These are phyloP conservation scores for Jackrogersella multiformis DNA, from an alignment of 495 filamentous ascomycete species.

Conservation along the genomic window DNA sequence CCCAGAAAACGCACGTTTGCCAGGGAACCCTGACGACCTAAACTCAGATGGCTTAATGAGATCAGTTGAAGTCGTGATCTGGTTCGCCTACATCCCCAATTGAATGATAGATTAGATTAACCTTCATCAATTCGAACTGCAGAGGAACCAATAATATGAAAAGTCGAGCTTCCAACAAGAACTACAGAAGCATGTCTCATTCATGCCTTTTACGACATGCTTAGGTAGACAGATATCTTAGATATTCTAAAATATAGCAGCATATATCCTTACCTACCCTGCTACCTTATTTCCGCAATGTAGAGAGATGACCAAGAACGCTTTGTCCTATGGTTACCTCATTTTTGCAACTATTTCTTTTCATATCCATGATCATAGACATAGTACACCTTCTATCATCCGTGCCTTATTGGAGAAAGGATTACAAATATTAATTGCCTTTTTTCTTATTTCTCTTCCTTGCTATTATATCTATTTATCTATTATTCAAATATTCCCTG, in stretches of 20 bases:
- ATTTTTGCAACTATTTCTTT: slow-evolving; percentile 1
- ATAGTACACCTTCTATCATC: neutral
- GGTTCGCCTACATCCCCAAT: slow-evolving; percentile 6
- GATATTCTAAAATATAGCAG: neutral
- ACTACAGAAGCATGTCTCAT: slow-evolving; percentile 18
- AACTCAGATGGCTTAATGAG: slow-evolving; percentile 15
- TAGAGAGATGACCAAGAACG: neutral
- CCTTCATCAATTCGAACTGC: slow-evolving; percentile 19
- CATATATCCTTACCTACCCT: too few relatives aligned
- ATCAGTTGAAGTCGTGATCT: slow-evolving; percentile 20
- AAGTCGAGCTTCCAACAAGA: neutral
- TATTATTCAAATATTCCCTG: neutral
- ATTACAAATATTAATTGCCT: neutral
- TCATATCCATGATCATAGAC: neutral
- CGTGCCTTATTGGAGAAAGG: neutral
- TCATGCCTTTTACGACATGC: slow-evolving; percentile 25
- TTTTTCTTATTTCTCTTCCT: slow-evolving; percentile 20
- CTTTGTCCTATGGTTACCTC: neutral
- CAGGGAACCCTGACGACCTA: slow-evolving; percentile 8
- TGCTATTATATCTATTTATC: neutral
- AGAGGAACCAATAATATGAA: slow-evolving; percentile 16
- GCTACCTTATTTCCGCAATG: neutral
- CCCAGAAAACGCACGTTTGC: slow-evolving; percentile 30
- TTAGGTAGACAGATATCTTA: neutral
- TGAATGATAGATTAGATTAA: slow-evolving; percentile 21